phyloP scores from a whole-genome alignment of 257 asterid genomes.

The Plectranthus barbatus region DNA sequence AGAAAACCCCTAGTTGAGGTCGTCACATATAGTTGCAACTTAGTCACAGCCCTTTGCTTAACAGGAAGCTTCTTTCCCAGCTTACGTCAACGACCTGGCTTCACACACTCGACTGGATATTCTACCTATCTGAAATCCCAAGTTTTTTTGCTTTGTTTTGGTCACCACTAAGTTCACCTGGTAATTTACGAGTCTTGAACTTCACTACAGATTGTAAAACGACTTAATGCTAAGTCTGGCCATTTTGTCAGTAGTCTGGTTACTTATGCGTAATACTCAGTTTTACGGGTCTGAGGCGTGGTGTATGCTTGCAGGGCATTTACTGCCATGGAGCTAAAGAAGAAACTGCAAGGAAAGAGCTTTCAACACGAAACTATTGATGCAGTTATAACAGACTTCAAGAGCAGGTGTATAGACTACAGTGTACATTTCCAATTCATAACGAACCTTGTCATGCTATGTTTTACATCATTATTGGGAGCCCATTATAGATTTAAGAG shows the following conservation, averaged over 20 bases:
- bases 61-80: no score
- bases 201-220: background rate
- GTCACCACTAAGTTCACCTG: no score
- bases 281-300: slow-evolving; percentile 12
- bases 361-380: slow-evolving; percentile 44
- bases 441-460: slow-evolving; percentile 5
- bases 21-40: no score
- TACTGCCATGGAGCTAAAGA: slow-evolving; percentile 69
- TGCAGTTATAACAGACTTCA: slow-evolving; percentile 56
- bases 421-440: background rate
- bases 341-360: slow-evolving; percentile 58
- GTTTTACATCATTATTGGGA: background rate
- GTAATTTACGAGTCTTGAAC: no score
- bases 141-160: background rate
- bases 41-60: no score
- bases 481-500: background rate
- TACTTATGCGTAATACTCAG: background rate
- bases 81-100: no score
- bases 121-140: no score
- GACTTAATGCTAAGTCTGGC: background rate
- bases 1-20: no score
- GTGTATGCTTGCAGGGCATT: slow-evolving; percentile 49
- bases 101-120: no score
- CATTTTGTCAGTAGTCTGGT: background rate
- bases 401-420: slow-evolving; percentile 45